phyloP scores from a whole-genome alignment of 2,329 filamentous ascomycete species.

The Botrytis medusae region DNA sequence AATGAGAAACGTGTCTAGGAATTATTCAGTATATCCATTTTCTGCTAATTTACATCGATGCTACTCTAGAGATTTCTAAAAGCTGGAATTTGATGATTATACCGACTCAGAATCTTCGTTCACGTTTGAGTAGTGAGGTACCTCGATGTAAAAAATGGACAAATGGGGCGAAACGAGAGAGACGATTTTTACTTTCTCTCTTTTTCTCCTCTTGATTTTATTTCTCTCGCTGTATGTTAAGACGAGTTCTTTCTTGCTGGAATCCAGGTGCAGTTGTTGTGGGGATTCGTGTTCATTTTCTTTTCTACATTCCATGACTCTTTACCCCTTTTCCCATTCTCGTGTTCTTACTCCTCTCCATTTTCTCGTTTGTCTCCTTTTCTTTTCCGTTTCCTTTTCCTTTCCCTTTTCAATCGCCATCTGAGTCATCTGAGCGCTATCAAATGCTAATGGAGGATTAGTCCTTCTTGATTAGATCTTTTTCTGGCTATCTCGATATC shows the following conservation, averaged over 20 bases:
- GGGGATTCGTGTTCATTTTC: background rate
- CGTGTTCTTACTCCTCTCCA: background rate
- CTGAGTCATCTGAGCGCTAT: background rate
- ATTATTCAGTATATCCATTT: background rate
- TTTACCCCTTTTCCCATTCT: background rate
- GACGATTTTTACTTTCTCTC: background rate
- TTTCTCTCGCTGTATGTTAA: background rate
- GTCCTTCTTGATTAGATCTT: background rate
- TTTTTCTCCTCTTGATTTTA: background rate
- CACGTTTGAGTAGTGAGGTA: background rate
- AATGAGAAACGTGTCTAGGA: background rate
- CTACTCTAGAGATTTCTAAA: background rate
- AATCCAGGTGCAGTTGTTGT: background rate
- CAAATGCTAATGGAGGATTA: background rate
- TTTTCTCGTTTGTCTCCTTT: background rate
- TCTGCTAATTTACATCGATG: background rate
- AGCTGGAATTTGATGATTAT: background rate
- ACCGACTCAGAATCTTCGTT: background rate
- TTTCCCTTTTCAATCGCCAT: background rate
- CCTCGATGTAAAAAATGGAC: background rate
- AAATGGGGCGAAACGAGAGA: background rate
- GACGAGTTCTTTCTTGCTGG: background rate
- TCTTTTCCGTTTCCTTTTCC: background rate
- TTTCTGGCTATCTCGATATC: background rate
- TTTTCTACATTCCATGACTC: background rate